Evolutionary conservation across 2,329 filamentous ascomycete species (phyloP), one percentile per base, ranked within the genome.

Genomic region (Zalaria obscura): DNA sequence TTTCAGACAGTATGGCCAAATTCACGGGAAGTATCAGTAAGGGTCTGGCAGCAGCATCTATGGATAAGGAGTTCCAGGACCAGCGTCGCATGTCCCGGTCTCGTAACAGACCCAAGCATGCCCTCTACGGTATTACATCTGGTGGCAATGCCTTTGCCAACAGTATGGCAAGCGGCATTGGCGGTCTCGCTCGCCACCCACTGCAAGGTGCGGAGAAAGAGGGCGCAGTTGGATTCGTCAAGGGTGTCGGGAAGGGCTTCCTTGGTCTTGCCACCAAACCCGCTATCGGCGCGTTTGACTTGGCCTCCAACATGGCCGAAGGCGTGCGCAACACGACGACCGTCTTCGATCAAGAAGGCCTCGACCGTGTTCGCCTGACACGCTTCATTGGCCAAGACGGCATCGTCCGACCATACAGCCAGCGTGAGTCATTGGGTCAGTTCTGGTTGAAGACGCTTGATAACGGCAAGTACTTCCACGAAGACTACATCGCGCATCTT

Each of bases 401-500:
- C 34, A 84, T 98, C 45, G 88, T 98, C 29, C 81, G 89, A 3
- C 88, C 91, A 0, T 98, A 94, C 68, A 88, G 80, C 42, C 84
- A 93, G 57, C 84, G 91, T 37, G 91, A 98, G 68, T 88, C 91
- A 0, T 77, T 98, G 3, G 91, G 91, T 1, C 91, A 98, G 60
- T 95, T 86, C 68, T 98, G 91, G 93, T 78, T 98, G 49, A 98
- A 98, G 71, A 93, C 94, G 45, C 78, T 93, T 7, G 91, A 98
- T 63, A 91, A 95, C 49, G 91, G 91, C 47, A 91, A 88, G 60
- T 96, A 89, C 69, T 98, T 98, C 73, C 82, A 93, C 64, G 91
- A 98, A 62, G 76, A 86, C 57, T 98, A 98, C 66, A 91, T 98
- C 59, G 93, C 88, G 4, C 93, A 98, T 58, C 70, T 98, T 4